Conservation (phyloP, 768 basidiomycete genomes). For the Gloeophyllum trabeum region DNA sequence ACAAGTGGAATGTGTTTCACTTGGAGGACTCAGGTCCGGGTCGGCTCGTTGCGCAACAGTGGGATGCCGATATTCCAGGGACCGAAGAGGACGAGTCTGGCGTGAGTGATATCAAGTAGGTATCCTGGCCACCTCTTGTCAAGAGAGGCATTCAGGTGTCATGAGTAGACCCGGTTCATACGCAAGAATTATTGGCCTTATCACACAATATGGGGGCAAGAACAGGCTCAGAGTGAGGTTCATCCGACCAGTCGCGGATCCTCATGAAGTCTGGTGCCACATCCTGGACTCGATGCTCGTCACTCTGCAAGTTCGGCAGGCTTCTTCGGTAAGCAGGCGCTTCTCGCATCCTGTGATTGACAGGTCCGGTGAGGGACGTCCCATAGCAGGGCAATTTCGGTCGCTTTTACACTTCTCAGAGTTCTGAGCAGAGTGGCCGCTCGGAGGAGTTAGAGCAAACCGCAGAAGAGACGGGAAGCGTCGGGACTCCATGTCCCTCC, state of each 20-base stretch:
- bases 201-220: constrained; percentile 21
- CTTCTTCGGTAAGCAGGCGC: too few species aligned
- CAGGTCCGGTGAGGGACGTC: constrained; percentile 11
- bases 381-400: not conserved
- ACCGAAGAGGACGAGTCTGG: not conserved
- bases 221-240: constrained; percentile 24
- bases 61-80: not conserved
- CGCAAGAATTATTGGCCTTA: constrained; percentile 26
- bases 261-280: constrained; percentile 37
- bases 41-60: not conserved
- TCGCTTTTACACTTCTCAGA: not conserved
- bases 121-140: not conserved
- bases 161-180: constrained; percentile 28
- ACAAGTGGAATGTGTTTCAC: not conserved
- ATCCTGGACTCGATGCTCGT: constrained; percentile 30
- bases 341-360: constrained; percentile 18
- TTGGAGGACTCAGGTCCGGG: not conserved
- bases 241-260: constrained; percentile 28
- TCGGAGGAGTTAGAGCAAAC: not conserved
- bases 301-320: too few species aligned
- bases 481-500: too few species aligned
- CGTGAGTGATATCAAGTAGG: not conserved
- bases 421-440: not conserved
- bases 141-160: constrained; percentile 1
- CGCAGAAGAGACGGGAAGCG: not conserved